Base-by-base conservation (phyloP, 164 flowering plant genomes). In the Kalanchoe fedtschenkoi region DNA sequence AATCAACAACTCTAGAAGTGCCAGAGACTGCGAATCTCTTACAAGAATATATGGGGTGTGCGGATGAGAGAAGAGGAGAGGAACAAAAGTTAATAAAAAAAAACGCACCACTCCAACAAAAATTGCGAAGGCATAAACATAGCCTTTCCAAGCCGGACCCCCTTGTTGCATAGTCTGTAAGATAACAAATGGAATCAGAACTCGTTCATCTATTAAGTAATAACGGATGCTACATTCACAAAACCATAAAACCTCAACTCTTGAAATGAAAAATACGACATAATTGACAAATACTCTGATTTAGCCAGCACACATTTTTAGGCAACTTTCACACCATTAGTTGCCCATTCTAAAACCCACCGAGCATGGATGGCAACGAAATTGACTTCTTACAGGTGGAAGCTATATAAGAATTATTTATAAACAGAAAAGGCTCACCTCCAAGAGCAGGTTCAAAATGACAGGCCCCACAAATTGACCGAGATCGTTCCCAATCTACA, bases 101-200 rank as follows among this genome's bases (percentile, higher is more conserved):
- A 44, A 9, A 47, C 86, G 56, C 85, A 93, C 99, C 97, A 93
- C 97, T 70, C 99, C 99, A 66, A 71, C 76, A 74, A 90, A 90
- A 61, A 93, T 93, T 47, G 77, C 64, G 67, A 93, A 90, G 60
- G 99, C 96, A 68, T 85, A 93, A 66, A 90, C 70, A 71, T 88
- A 90, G 62, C 99, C 97, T 77, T 82, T 80, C 92, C 91, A 83
- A 62, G 97, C 84, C 62, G 97, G 97, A 69, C 80, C 95, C 10
- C 89, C 88, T 61, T 42, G 73, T 87, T 93, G 95, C 99, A 93
- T 90, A 53, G 99, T 86, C 99, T 93, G 91, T 72, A 80, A 55
- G 4, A 16, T 41, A 32, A 39, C 19, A 54, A 46, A 33, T 6
- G n/a, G 14, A 47, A 51, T 24, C 21, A 51, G 30, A 10, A 11